A percentile compares a stretch with the other conserved stretches of the same genome.
These are phyloP conservation scores for Stephania japonica DNA, from an alignment of 164 flowering plant genomes.

Conservation along the genomic window DNA sequence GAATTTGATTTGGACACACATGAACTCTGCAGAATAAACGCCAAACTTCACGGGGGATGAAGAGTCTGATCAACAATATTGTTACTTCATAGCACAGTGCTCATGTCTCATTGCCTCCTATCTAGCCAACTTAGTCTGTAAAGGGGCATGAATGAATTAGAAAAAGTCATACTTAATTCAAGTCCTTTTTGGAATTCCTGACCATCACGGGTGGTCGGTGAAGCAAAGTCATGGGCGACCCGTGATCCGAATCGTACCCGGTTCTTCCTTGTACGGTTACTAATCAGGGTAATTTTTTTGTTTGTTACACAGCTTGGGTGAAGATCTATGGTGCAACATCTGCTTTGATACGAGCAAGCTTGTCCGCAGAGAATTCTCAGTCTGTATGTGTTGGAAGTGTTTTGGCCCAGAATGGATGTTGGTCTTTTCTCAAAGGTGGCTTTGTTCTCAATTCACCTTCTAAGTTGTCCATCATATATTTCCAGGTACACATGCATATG, in stretches of 20 bases:
- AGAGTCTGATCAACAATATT: background rate
- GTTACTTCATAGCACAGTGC: background rate
- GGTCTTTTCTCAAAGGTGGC: conserved; percentile 98
- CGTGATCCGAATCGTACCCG: background rate
- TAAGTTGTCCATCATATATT: conserved; percentile 30
- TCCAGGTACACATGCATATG: conserved; percentile 40
- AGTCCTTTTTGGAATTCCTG: background rate
- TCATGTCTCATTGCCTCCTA: background rate
- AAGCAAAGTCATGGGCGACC: background rate
- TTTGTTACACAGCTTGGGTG: conserved; percentile 60
- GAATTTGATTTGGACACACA: background rate
- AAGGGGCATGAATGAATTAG: no score
- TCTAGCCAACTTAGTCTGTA: background rate
- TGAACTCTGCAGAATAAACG: background rate
- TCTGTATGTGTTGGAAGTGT: conserved; percentile 60
- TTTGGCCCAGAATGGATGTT: conserved; percentile 59
- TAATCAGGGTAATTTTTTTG: background rate
- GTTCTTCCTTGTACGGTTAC: background rate
- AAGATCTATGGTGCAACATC: conserved; percentile 49
- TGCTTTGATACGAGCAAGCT: conserved; percentile 47
- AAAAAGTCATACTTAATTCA: background rate
- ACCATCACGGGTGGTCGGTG: background rate
- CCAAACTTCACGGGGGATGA: background rate
- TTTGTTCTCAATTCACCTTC: conserved; percentile 51
- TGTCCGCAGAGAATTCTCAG: conserved; percentile 30